Percentiles rank a stretch among this genome's conserved stretches.
Evolutionary conservation across 2,329 filamentous ascomycete genomes (phyloP).

Genomic region (Diaporthe helianthi): DNA sequence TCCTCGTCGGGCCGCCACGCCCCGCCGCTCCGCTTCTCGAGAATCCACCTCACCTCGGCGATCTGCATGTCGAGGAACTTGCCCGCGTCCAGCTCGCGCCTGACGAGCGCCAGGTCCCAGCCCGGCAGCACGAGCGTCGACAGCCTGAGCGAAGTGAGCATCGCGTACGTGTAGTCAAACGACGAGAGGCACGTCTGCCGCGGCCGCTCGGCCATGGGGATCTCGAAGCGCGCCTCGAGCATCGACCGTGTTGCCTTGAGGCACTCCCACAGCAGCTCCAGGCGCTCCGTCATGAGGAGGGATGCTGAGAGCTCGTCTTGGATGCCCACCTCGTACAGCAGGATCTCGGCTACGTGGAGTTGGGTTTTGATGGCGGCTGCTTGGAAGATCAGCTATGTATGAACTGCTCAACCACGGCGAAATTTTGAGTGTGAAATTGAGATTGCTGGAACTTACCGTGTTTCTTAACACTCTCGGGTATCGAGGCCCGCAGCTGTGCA

Average conservation of each 20-base stretch:
- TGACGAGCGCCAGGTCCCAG: constrained; percentile 51
- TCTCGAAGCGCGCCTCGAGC: constrained; percentile 43
- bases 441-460: constrained; percentile 42
- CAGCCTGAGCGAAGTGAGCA: constrained; percentile 56
- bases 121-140: constrained; percentile 53
- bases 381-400: neutral
- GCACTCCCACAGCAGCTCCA: constrained; percentile 56
- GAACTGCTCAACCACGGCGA: too few relatives aligned
- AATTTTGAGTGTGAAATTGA: too few relatives aligned
- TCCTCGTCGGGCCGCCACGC: neutral
- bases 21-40: constrained; percentile 37
- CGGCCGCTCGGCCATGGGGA: constrained; percentile 42
- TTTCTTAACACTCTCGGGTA: constrained; percentile 45
- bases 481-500: constrained; percentile 46
- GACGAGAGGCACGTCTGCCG: constrained; percentile 52
- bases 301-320: constrained; percentile 46
- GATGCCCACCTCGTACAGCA: constrained; percentile 56
- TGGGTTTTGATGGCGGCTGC: constrained; percentile 51
- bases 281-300: constrained; percentile 48
- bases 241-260: constrained; percentile 50
- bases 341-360: constrained; percentile 52
- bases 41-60: constrained; percentile 41
- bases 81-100: constrained; percentile 46
- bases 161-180: constrained; percentile 55
- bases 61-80: constrained; percentile 43